A percentile compares a stretch with the other conserved stretches of the same genome.
Evolutionary conservation across 2,329 filamentous ascomycete species (phyloP).

Genomic region (Dryadomyces sulphureus): DNA sequence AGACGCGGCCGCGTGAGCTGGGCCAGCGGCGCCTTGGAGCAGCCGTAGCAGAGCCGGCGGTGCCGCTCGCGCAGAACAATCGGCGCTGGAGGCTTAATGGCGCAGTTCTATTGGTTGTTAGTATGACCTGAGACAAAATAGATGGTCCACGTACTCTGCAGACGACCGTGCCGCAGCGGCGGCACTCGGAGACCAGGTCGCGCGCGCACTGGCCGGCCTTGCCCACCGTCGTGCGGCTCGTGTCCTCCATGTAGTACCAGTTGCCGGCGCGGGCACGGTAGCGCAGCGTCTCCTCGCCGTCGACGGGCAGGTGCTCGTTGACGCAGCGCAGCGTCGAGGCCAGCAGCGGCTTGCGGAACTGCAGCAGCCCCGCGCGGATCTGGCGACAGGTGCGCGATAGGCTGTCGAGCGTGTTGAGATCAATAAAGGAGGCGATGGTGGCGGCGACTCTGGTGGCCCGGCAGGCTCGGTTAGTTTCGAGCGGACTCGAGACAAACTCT

Average conservation of each 20-base stretch:
- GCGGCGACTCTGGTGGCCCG: slow-evolving; percentile 51
- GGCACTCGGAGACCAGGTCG: slow-evolving; percentile 75
- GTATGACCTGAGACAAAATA: background rate
- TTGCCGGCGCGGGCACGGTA: slow-evolving; percentile 42
- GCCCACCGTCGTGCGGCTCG: slow-evolving; percentile 34
- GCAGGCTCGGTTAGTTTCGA: slow-evolving; percentile 9
- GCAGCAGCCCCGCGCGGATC: slow-evolving; percentile 62
- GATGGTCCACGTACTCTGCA: slow-evolving; percentile 49
- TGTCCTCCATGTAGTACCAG: slow-evolving; percentile 45
- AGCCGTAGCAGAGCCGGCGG: slow-evolving; percentile 65
- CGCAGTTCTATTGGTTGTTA: slow-evolving; percentile 59
- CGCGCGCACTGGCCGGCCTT: slow-evolving; percentile 69
- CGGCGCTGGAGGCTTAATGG: slow-evolving; percentile 63
- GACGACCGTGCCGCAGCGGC: slow-evolving; percentile 60
- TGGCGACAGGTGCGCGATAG: slow-evolving; percentile 71
- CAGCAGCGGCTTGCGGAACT: slow-evolving; percentile 61
- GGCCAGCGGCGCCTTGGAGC: slow-evolving; percentile 55
- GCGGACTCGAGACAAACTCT: background rate
- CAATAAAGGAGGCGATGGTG: slow-evolving; percentile 61
- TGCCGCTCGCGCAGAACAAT: slow-evolving; percentile 57
- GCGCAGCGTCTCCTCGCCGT: slow-evolving; percentile 40
- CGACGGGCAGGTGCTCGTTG: slow-evolving; percentile 47
- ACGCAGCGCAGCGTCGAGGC: slow-evolving; percentile 64
- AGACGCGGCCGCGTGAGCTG: slow-evolving; percentile 31
- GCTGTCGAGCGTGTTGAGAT: slow-evolving; percentile 75